Percentiles rank a stretch among this genome's conserved stretches.
Evolutionary conservation across 352 stramenopile genomes (phyloP).

Genomic region (Phytophthora palmivora): DNA sequence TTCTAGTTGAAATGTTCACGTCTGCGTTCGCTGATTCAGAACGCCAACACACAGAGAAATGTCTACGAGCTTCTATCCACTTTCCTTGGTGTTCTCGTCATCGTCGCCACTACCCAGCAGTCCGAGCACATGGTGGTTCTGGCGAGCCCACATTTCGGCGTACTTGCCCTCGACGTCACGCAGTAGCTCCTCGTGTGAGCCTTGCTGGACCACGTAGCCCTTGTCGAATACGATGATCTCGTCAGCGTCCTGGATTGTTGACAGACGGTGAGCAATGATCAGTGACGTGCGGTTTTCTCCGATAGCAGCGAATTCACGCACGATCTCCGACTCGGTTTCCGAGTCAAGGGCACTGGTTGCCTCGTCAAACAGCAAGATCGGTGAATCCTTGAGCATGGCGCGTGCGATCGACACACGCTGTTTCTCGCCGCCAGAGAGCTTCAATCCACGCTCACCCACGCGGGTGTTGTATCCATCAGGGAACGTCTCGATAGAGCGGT

Average conservation of each 20-base stretch:
- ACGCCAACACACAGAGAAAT: not conserved
- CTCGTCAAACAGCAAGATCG: slow-evolving; percentile 78
- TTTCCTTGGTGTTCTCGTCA: not conserved
- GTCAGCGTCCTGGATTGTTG: slow-evolving; percentile 80
- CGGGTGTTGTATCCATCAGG: slow-evolving; percentile 93
- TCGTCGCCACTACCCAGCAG: slow-evolving; percentile 8
- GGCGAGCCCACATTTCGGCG: slow-evolving; percentile 72
- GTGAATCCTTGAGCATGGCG: slow-evolving; percentile 93
- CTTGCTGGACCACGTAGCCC: slow-evolving; percentile 87
- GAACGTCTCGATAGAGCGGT: slow-evolving; percentile 90
- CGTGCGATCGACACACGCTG: slow-evolving; percentile 94
- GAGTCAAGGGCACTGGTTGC: slow-evolving; percentile 81
- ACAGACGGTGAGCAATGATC: slow-evolving; percentile 89
- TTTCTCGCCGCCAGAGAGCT: slow-evolving; percentile 93
- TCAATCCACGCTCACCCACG: slow-evolving; percentile 93
- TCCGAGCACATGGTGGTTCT: slow-evolving; percentile 58
- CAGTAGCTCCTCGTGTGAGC: slow-evolving; percentile 90
- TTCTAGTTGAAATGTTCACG: slow-evolving; percentile 15
- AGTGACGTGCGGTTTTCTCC: slow-evolving; percentile 75
- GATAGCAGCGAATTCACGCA: slow-evolving; percentile 76
- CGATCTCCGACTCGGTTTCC: slow-evolving; percentile 82
- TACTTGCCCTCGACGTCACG: slow-evolving; percentile 70
- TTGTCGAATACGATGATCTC: slow-evolving; percentile 93
- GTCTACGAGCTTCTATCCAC: slow-evolving; percentile 16
- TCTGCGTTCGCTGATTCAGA: too few relatives aligned